Percentiles rank a stretch among this genome's conserved stretches.
Evolutionary conservation across 2,329 filamentous ascomycete species (phyloP).

Genomic region (Aspergillus hortae): DNA sequence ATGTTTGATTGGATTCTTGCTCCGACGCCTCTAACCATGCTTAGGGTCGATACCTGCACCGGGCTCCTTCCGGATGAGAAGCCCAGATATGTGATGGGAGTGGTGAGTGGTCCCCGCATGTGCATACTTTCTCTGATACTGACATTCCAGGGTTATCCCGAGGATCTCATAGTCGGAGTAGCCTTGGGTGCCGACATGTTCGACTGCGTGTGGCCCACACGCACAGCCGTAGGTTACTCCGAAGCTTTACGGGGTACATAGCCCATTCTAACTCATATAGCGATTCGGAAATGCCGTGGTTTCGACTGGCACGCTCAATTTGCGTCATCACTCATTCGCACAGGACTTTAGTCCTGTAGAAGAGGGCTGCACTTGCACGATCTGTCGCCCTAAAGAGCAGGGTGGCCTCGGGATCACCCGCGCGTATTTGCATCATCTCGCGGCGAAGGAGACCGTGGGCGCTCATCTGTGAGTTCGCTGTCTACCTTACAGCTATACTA

Average conservation of each 20-base stretch:
- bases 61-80: slow-evolving; percentile 80
- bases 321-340: slow-evolving; percentile 72
- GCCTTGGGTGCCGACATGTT: slow-evolving; percentile 98
- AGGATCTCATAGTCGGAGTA: slow-evolving; percentile 89
- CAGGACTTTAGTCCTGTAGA: slow-evolving; percentile 82
- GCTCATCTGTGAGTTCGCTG: slow-evolving; percentile 58
- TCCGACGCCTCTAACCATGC: not conserved
- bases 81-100: slow-evolving; percentile 98
- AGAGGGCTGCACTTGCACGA: slow-evolving; percentile 73
- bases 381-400: slow-evolving; percentile 64
- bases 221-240: slow-evolving; percentile 66
- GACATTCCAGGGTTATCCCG: slow-evolving; percentile 70
- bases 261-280: slow-evolving; percentile 24
- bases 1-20: slow-evolving; percentile 10
- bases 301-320: slow-evolving; percentile 72
- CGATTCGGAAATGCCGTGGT: slow-evolving; percentile 95
- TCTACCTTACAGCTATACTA: not conserved
- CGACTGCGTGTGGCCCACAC: slow-evolving; percentile 97
- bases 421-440: slow-evolving; percentile 87
- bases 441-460: slow-evolving; percentile 90
- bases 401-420: slow-evolving; percentile 78
- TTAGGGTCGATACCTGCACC: slow-evolving; percentile 75
- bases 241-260: not conserved
- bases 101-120: slow-evolving; percentile 47
- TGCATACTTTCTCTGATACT: slow-evolving; percentile 17